These are phyloP conservation scores for Trichocomaceae sp. DNA, from an alignment of 2,329 filamentous ascomycete genomes.

Conservation along the genomic window DNA sequence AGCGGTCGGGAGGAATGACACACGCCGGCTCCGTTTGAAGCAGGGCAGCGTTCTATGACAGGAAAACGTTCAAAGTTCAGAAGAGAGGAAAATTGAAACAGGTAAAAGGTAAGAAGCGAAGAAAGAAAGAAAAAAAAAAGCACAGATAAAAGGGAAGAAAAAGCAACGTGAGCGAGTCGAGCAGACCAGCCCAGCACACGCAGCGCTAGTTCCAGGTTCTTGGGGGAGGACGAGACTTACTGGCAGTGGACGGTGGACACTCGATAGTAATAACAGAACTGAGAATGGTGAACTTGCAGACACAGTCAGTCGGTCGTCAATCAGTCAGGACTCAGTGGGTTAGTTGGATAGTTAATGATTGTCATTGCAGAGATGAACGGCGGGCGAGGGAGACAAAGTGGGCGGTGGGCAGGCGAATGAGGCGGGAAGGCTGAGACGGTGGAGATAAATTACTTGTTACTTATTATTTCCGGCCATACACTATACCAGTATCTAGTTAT, in stretches of 20 bases:
- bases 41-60: too few species aligned
- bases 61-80: too few species aligned
- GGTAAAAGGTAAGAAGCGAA: conserved; percentile 13
- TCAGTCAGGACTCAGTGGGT: too few species aligned
- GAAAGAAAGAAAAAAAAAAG: too few species aligned
- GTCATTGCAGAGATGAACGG: not conserved
- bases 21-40: not conserved
- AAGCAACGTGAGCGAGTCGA: conserved; percentile 11
- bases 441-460: conserved; percentile 10
- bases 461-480: not conserved
- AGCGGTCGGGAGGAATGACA: conserved; percentile 10
- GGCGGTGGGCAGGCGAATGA: conserved; percentile 20
- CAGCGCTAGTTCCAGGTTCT: not conserved
- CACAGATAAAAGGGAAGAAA: conserved; percentile 21
- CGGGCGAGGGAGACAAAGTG: conserved; percentile 12
- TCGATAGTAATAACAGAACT: not conserved
- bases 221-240: not conserved
- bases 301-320: too few species aligned
- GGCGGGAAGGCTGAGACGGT: conserved; percentile 13
- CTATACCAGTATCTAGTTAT: too few species aligned
- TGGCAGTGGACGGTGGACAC: too few species aligned
- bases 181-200: conserved; percentile 1
- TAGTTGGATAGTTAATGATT: too few species aligned
- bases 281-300: too few species aligned
- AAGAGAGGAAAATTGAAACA: conserved; percentile 13